phyloP scores from a whole-genome alignment of 768 basidiomycete species.

The Mycena pura region DNA sequence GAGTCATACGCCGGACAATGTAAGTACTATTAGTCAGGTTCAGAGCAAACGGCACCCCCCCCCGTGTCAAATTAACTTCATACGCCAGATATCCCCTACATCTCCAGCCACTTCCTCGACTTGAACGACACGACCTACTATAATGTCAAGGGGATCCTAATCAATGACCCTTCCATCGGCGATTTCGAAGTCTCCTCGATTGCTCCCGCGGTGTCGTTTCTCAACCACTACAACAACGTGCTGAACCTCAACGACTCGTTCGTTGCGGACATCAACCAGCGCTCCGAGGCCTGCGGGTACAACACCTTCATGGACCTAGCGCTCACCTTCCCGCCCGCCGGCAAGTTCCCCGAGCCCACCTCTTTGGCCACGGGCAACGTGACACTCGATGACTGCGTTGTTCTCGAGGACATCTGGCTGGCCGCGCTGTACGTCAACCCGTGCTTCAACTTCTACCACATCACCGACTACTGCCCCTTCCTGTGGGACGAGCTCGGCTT shows the following conservation, averaged over 20 bases:
- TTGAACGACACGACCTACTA: conserved; percentile 4
- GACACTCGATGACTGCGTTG: conserved; percentile 1
- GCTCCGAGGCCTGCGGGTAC: conserved; percentile 11
- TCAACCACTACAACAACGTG: conserved; percentile 15
- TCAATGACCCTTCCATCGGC: conserved; percentile 7
- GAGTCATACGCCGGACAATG: not conserved
- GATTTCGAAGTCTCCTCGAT: not conserved
- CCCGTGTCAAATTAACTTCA: not conserved
- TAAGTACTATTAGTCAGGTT: not conserved
- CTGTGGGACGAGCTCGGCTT: conserved; percentile 5
- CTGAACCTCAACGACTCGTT: conserved; percentile 11
- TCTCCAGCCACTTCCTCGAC: conserved; percentile 8
- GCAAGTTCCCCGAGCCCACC: conserved; percentile 11
- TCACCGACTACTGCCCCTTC: conserved; percentile 14
- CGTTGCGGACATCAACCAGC: conserved; percentile 8
- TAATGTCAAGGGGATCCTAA: conserved; percentile 10
- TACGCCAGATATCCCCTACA: conserved; percentile 12
- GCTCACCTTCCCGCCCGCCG: conserved; percentile 12
- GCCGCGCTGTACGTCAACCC: conserved; percentile 7
- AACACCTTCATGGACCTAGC: conserved; percentile 7
- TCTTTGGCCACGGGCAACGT: conserved; percentile 7
- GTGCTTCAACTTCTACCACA: conserved; percentile 13
- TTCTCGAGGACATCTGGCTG: not conserved
- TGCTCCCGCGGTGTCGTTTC: conserved; percentile 10
- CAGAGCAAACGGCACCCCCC: not conserved